Percentiles rank a stretch among this genome's conserved stretches.
Evolutionary conservation across 176 grass and related monocot genomes (phyloP).

Genomic region (Poa annua): DNA sequence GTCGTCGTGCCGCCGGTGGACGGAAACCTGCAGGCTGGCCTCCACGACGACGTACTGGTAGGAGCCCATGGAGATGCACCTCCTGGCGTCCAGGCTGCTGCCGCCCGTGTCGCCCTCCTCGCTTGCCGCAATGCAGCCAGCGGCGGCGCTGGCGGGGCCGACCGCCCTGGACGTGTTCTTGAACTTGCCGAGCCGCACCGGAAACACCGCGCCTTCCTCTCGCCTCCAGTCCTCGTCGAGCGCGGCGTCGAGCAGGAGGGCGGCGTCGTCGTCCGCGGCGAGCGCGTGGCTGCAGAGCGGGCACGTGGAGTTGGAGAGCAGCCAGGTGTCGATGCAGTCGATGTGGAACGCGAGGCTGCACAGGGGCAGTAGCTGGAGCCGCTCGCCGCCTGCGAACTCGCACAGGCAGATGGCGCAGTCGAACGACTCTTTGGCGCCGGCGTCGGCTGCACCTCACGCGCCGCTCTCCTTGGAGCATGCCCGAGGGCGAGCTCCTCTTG

Average conservation of each 20-base stretch:
- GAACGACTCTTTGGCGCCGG: conserved; percentile 73
- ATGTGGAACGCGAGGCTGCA: conserved; percentile 96
- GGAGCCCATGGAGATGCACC: conserved; percentile 95
- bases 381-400: conserved; percentile 87
- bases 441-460: no score
- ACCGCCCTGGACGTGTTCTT: conserved; percentile 52
- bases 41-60: conserved; percentile 88
- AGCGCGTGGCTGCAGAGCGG: conserved; percentile 82
- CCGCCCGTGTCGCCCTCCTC: conserved; percentile 76
- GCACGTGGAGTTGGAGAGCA: conserved; percentile 96
- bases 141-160: not conserved
- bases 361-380: conserved; percentile 77
- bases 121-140: conserved; percentile 29
- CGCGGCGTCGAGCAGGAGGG: conserved; percentile 53
- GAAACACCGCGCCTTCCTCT: conserved; percentile 51
- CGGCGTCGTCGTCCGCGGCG: conserved; percentile 51
- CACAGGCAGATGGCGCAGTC: conserved; percentile 94
- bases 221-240: conserved; percentile 56
- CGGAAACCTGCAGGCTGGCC: conserved; percentile 73
- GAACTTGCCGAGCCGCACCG: conserved; percentile 92
- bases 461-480: no score
- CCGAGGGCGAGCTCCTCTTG: no score
- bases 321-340: conserved; percentile 95
- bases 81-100: conserved; percentile 81
- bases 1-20: conserved; percentile 57